Conservation (phyloP, 164 flowering plant species). For the Protea cynaroides region DNA sequence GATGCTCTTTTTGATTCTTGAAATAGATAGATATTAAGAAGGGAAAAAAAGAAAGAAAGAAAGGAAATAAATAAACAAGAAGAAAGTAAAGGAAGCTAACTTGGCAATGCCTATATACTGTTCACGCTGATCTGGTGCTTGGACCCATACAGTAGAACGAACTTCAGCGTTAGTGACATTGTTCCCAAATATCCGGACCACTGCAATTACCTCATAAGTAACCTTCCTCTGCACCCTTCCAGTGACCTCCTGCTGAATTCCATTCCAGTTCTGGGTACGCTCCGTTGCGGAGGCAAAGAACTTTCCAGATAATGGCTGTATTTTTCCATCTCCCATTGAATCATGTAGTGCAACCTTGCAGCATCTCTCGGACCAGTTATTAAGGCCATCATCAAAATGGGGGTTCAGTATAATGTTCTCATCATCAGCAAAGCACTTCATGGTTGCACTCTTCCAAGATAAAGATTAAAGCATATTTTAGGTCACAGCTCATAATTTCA, state of each 20-base stretch:
- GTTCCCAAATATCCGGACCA: constrained; percentile 45
- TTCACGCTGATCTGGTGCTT: constrained; percentile 32
- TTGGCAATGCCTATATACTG: constrained; percentile 31
- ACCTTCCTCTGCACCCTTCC: constrained; percentile 24
- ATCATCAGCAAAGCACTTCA: constrained; percentile 22
- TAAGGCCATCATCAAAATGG: constrained; percentile 70
- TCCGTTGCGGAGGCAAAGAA: constrained; percentile 76
- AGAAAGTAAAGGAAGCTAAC: constrained; percentile 27
- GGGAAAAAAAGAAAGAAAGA: neutral
- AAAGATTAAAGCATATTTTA: neutral
- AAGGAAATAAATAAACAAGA: neutral
- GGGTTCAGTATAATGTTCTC: constrained; percentile 75
- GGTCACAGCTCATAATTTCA: neutral
- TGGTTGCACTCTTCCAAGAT: constrained; percentile 12
- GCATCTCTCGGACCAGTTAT: constrained; percentile 84
- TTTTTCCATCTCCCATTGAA: constrained; percentile 71
- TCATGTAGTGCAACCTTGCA: constrained; percentile 69
- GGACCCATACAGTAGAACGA: constrained; percentile 78
- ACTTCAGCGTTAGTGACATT: constrained; percentile 46
- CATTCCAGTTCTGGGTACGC: constrained; percentile 72
- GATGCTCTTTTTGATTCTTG: neutral
- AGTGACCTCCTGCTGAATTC: constrained; percentile 91
- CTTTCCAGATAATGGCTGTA: constrained; percentile 66
- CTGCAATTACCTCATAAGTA: too few relatives aligned
- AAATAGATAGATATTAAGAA: neutral